Evolutionary conservation across 1,139 yeast genomes (phyloP).

Genomic region (Protomyces gravidus): DNA sequence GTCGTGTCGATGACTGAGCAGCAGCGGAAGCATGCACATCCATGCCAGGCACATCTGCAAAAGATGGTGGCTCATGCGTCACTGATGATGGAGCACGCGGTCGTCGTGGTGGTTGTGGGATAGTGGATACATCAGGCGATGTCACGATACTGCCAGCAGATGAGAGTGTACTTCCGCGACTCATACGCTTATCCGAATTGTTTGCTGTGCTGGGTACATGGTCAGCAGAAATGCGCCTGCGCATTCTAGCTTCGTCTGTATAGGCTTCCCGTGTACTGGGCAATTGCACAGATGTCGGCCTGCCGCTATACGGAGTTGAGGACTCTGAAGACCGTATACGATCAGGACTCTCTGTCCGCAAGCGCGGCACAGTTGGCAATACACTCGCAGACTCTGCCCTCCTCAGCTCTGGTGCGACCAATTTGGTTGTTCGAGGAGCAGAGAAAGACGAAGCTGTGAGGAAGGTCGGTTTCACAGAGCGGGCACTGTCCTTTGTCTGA

Average conservation of each 20-base stretch:
- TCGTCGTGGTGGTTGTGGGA: not conserved
- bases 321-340: not conserved
- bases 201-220: not conserved
- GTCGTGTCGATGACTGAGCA: constrained; percentile 4
- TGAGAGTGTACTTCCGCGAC: not conserved
- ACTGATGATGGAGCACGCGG: not conserved
- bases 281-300: not conserved
- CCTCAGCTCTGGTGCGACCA: constrained; percentile 1
- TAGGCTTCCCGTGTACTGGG: not conserved
- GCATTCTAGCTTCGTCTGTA: not conserved
- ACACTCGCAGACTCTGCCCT: constrained; percentile 14
- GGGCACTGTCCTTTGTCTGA: too few species aligned
- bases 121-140: not conserved
- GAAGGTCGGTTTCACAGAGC: constrained; percentile 14
- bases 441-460: constrained; percentile 20
- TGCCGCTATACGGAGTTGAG: not conserved
- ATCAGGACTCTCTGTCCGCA: not conserved
- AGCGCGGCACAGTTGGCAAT: not conserved
- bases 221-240: not conserved
- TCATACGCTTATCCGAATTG: not conserved
- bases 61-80: not conserved
- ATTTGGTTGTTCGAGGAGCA: not conserved
- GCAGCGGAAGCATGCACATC: not conserved
- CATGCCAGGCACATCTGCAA: not conserved
- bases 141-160: not conserved